These are phyloP conservation scores for Ceratocystis diversiconidia DNA, from an alignment of 2,329 filamentous ascomycete genomes.

Conservation along the genomic window DNA sequence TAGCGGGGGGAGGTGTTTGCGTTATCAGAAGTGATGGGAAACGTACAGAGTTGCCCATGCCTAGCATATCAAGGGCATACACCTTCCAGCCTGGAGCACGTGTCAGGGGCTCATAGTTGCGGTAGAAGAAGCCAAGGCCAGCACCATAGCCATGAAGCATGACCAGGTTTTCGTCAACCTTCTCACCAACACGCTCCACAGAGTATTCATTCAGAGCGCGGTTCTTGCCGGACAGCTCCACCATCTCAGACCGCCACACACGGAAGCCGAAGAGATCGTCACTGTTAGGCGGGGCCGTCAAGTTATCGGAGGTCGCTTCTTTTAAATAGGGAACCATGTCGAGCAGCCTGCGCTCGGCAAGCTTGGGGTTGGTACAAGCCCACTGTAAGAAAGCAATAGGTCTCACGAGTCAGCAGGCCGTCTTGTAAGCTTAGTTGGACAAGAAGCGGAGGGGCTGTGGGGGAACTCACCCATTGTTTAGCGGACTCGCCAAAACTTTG, in stretches of 20 bases:
- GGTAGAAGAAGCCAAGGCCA: conserved; percentile 94
- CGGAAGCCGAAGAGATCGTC: conserved; percentile 72
- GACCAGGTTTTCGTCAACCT: conserved; percentile 72
- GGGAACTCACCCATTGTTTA: conserved; percentile 64
- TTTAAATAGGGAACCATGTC: conserved; percentile 71
- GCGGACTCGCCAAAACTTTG: conserved; percentile 84
- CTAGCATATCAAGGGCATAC: conserved; percentile 86
- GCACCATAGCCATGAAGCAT: conserved; percentile 96
- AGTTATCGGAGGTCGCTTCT: conserved; percentile 44
- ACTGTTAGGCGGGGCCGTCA: conserved; percentile 30
- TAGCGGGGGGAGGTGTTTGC: background rate
- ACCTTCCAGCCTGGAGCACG: conserved; percentile 70
- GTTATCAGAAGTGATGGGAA: background rate
- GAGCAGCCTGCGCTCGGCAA: conserved; percentile 79
- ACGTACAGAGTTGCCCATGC: conserved; percentile 66
- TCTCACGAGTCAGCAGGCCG: conserved; percentile 12
- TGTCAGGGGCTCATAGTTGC: conserved; percentile 84
- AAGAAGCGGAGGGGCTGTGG: background rate
- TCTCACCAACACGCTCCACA: conserved; percentile 67
- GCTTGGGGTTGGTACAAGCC: conserved; percentile 65
- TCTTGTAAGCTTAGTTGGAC: background rate
- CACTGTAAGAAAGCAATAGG: conserved; percentile 42
- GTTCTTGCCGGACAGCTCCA: conserved; percentile 71
- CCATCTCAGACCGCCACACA: conserved; percentile 73
- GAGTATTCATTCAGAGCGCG: conserved; percentile 86